Evolutionary conservation across 129 eudicot species (phyloP).

Genomic region (Flaveria trinervia): DNA sequence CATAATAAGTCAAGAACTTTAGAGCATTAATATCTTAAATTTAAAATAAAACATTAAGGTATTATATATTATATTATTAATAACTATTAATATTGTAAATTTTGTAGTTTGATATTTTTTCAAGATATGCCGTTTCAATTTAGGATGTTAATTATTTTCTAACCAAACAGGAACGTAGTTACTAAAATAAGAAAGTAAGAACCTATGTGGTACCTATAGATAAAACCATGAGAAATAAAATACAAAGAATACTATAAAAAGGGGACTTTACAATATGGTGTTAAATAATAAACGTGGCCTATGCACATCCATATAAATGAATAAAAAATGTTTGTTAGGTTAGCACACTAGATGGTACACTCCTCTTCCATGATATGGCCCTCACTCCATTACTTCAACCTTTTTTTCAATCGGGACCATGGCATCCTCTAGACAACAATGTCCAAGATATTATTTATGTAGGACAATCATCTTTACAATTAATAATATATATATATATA

Average conservation of each 20-base stretch:
- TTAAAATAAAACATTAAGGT: no score
- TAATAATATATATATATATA: not conserved
- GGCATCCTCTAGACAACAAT: slow-evolving; percentile 38
- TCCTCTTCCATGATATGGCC: slow-evolving; percentile 40
- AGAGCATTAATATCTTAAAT: no score
- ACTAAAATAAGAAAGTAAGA: no score
- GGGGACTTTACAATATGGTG: slow-evolving; percentile 15
- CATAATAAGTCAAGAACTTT: no score
- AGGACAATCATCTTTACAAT: slow-evolving; percentile 33
- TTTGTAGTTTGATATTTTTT: no score
- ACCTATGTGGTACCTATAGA: not conserved
- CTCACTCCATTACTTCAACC: slow-evolving; percentile 34
- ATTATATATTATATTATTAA: no score
- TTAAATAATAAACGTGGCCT: slow-evolving; percentile 45
- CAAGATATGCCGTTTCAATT: no score
- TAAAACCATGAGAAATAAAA: not conserved
- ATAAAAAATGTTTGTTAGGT: slow-evolving; percentile 38
- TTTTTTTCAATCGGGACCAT: slow-evolving; percentile 41
- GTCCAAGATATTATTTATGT: slow-evolving; percentile 42
- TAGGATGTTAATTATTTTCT: no score
- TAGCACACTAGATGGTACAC: slow-evolving; percentile 41
- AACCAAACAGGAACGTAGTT: no score
- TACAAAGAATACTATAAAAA: not conserved
- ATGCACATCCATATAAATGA: slow-evolving; percentile 49
- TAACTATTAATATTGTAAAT: no score